These are phyloP conservation scores for Ophiocordyceps robertsii DNA, from an alignment of 2,329 filamentous ascomycete genomes.

Conservation along the genomic window DNA sequence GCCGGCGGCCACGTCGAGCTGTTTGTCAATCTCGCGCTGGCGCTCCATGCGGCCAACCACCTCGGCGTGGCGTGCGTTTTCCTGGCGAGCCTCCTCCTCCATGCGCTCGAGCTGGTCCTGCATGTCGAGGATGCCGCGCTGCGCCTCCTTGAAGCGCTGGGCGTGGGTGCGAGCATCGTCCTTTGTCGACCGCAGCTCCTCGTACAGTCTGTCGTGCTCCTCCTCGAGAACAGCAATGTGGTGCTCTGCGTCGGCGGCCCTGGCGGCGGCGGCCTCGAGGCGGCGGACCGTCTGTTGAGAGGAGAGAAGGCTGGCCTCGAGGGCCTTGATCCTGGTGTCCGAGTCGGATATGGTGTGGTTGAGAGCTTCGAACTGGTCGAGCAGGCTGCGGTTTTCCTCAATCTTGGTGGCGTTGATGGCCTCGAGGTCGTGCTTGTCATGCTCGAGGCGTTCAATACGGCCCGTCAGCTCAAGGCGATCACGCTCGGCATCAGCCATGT, in stretches of 20 bases:
- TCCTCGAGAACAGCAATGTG: conserved; percentile 69
- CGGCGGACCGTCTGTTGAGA: conserved; percentile 67
- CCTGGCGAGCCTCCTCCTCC: conserved; percentile 68
- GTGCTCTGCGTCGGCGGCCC: conserved; percentile 66
- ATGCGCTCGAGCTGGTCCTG: conserved; percentile 83
- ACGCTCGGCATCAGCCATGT: conserved; percentile 82
- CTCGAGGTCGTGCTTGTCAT: conserved; percentile 61
- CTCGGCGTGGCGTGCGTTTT: conserved; percentile 70
- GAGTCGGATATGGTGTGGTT: conserved; percentile 36
- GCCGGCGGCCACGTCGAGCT: conserved; percentile 66
- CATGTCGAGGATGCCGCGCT: conserved; percentile 62
- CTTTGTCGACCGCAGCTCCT: conserved; percentile 50
- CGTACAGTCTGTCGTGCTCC: conserved; percentile 64
- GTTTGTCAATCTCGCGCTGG: conserved; percentile 67
- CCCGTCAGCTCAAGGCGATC: conserved; percentile 61
- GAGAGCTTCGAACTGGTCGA: conserved; percentile 73
- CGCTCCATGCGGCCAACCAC: conserved; percentile 73
- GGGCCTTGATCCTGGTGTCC: background rate
- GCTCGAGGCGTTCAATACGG: conserved; percentile 65
- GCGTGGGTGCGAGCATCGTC: conserved; percentile 69
- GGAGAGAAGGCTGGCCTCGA: conserved; percentile 54
- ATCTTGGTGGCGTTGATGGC: conserved; percentile 63
- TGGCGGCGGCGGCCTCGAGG: conserved; percentile 57
- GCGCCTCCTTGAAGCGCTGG: conserved; percentile 74
- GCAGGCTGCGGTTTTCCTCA: conserved; percentile 67